These are phyloP conservation scores for Aphanomyces astaci DNA, from an alignment of 352 stramenopile species.

Conservation along the genomic window DNA sequence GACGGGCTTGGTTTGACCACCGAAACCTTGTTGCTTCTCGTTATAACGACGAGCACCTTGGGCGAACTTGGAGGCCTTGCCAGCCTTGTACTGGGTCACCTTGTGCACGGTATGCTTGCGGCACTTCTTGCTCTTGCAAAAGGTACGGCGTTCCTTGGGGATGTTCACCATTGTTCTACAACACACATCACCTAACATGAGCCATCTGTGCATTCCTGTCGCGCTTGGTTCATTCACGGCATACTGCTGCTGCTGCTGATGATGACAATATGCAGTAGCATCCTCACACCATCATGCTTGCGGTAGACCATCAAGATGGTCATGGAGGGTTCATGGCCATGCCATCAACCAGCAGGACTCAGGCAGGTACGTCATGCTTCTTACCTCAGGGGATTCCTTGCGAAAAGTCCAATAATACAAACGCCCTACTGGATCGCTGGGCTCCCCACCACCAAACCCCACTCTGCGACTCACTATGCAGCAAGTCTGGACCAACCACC, in stretches of 20 bases:
- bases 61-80: constrained; percentile 99
- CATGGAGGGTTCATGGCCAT: too few species aligned
- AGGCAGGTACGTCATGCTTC: neutral
- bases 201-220: too few species aligned
- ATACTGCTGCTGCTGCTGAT: too few species aligned
- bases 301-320: too few species aligned
- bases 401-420: constrained; percentile 26
- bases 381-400: constrained; percentile 20
- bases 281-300: too few species aligned
- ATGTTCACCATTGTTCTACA: constrained; percentile 98
- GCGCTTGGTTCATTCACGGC: too few species aligned
- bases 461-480: constrained; percentile 11
- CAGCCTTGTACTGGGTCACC: constrained; percentile 99
- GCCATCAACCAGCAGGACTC: too few species aligned
- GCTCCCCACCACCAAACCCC: constrained; percentile 20
- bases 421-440: neutral
- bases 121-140: constrained; percentile 98
- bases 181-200: constrained; percentile 15
- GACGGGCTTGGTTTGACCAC: constrained; percentile 99
- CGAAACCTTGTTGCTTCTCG: constrained; percentile 99
- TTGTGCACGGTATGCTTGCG: constrained; percentile 99
- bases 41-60: constrained; percentile 97
- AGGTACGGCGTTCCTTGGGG: constrained; percentile 99
- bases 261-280: too few species aligned
- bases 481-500: constrained; percentile 19